Base-by-base conservation (phyloP, 179 eudicot species). In the Drosera spatulata region DNA sequence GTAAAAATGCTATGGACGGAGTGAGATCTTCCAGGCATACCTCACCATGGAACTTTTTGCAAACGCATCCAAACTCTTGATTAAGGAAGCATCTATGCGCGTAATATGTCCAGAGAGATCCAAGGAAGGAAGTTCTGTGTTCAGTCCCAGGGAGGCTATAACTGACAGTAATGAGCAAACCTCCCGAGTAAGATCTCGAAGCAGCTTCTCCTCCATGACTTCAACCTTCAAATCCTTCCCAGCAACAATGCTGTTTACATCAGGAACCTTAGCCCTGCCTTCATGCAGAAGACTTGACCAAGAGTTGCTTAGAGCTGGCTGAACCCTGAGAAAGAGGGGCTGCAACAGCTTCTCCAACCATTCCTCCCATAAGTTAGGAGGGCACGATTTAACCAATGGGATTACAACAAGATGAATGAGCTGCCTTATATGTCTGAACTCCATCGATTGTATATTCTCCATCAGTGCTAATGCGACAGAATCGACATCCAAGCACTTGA, bases 201-300 rank as follows among this genome's bases (percentile, higher is more conserved):
- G 95, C 69, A 93, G 72, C 79, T 89, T 93, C 75, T 93, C 99
- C 79, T 89, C 99, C 87, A 89, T 93, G 40, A 93, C 95, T 83
- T 93, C 99, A 37, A 89, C 84, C 72, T 85, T 89, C 40, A 93
- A 65, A 74, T 89, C 95, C 10, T 88, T 69, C 14, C 94, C 95
- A 13, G 70, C 80, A 48, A 52, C 61, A 63, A 85, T 59, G 51
- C 81, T 85, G 74, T 66, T 78, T 66, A 81, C 76, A 75, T 93
- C 99, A 12, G 96, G 99, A 74, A 85, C 88, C 69, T 78, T 79
- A 65, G 97, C 96, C 66, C 85, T 78, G 39, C 99, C 95, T 73
- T 85, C 99, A 62, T 75, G 79, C 66, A 89, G 64, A 59, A 93
- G 86, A 76, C 85, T 69, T 56, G 85, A 79, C 99, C 99, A 93